Percentiles rank a stretch among this genome's conserved stretches.
phyloP scores from a whole-genome alignment of 805 yeast genomes.

The Phaffomyces antillensis region DNA sequence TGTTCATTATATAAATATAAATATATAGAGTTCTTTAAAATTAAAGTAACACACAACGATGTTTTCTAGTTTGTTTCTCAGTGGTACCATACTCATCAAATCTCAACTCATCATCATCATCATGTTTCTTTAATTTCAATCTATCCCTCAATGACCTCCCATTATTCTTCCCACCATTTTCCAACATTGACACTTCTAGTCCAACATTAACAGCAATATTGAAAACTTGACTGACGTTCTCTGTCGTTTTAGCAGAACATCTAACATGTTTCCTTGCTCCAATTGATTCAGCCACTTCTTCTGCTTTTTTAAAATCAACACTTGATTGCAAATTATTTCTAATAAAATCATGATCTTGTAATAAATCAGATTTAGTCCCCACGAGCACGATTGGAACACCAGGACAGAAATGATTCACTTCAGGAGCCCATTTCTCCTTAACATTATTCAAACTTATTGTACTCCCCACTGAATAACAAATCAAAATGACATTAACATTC shows the following conservation, averaged over 20 bases:
- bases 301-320: conserved; percentile 33
- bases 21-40: background rate
- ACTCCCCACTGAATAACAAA: conserved; percentile 69
- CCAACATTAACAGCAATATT: conserved; percentile 40
- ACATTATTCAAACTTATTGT: conserved; percentile 62
- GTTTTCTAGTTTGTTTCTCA: conserved; percentile 6
- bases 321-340: conserved; percentile 24
- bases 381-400: conserved; percentile 69
- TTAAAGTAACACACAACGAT: conserved; percentile 10
- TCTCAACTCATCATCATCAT: conserved; percentile 7
- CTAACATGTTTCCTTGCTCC: conserved; percentile 69
- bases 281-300: conserved; percentile 45
- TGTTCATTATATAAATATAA: background rate
- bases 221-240: conserved; percentile 63
- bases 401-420: conserved; percentile 76
- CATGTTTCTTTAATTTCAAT: background rate
- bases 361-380: conserved; percentile 75
- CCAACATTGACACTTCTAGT: conserved; percentile 6
- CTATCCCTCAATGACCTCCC: conserved; percentile 1
- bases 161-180: no score
- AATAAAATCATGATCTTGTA: conserved; percentile 7
- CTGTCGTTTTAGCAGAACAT: conserved; percentile 70
- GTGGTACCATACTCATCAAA: conserved; percentile 13
- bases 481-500: conserved; percentile 65
- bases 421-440: conserved; percentile 82